Percentiles rank a stretch among this genome's conserved stretches.
Conservation (phyloP, 2,329 filamentous ascomycete genomes). For the Pyricularia sp. region DNA sequence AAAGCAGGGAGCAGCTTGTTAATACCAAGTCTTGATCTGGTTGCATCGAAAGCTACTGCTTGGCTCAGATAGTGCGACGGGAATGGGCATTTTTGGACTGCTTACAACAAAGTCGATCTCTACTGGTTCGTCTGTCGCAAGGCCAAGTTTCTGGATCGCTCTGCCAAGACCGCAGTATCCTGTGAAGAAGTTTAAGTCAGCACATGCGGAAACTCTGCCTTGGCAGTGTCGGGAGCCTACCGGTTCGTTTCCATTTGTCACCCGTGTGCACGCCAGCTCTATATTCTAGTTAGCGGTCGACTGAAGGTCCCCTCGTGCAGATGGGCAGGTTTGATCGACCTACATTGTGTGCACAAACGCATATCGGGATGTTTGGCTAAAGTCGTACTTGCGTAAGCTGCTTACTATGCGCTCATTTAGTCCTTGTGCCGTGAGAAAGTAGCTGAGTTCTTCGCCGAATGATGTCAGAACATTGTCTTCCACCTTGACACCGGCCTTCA, state of each 20-base stretch:
- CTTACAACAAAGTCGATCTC: constrained; percentile 66
- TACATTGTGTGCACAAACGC: constrained; percentile 83
- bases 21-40: not conserved
- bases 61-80: not conserved
- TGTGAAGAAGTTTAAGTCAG: constrained; percentile 14
- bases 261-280: constrained; percentile 48
- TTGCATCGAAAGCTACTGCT: not conserved
- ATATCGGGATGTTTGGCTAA: constrained; percentile 58
- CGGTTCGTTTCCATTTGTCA: constrained; percentile 31
- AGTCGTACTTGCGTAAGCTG: constrained; percentile 74
- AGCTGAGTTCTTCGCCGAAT: constrained; percentile 62
- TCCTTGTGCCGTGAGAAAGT: constrained; percentile 60
- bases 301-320: not conserved
- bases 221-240: constrained; percentile 16
- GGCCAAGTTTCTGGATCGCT: constrained; percentile 54
- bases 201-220: constrained; percentile 7
- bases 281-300: not conserved
- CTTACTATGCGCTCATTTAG: constrained; percentile 54
- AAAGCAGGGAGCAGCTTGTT: not conserved
- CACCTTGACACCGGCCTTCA: constrained; percentile 22
- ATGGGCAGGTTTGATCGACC: constrained; percentile 19
- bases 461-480: constrained; percentile 24
- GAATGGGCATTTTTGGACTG: constrained; percentile 5
- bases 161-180: constrained; percentile 68
- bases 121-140: constrained; percentile 44